Percentiles rank a stretch among this genome's conserved stretches.
Conservation (phyloP, 768 basidiomycete species). For the Podaxis mareebaensis region DNA sequence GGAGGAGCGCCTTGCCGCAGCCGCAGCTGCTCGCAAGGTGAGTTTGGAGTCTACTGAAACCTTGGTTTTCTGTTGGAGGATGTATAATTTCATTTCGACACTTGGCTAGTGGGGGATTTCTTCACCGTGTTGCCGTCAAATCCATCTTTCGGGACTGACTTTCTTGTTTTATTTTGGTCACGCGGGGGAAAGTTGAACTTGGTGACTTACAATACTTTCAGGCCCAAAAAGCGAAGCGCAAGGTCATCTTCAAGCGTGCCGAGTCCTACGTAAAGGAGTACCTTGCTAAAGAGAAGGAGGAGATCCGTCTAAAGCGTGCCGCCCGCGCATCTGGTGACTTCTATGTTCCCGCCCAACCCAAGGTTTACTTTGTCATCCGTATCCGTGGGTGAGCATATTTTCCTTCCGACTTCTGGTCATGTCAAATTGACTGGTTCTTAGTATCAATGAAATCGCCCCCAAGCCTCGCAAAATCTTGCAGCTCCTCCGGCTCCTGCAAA, state of each 20-base stretch:
- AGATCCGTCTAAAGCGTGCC: constrained; percentile 91
- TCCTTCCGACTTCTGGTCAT: neutral
- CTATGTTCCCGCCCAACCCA: constrained; percentile 95
- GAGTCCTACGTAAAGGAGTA: constrained; percentile 99
- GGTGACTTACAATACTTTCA: constrained; percentile 33
- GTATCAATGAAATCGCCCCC: constrained; percentile 99
- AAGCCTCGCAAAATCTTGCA: constrained; percentile 99
- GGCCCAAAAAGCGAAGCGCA: constrained; percentile 90
- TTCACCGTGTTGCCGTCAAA: constrained; percentile 69
- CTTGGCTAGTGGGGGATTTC: constrained; percentile 68
- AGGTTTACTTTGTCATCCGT: constrained; percentile 97
- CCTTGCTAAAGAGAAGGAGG: constrained; percentile 88
- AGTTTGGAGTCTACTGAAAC: constrained; percentile 27
- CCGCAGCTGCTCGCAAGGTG: constrained; percentile 87
- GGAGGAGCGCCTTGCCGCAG: constrained; percentile 88
- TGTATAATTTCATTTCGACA: constrained; percentile 78
- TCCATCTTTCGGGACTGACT: constrained; percentile 95
- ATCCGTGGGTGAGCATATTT: constrained; percentile 79
- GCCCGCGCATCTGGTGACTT: constrained; percentile 93
- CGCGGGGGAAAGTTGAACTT: neutral
- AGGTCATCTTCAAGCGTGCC: constrained; percentile 98
- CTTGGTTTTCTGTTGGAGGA: constrained; percentile 48
- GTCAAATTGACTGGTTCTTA: constrained; percentile 29
- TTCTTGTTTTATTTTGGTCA: constrained; percentile 19
- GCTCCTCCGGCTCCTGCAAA: constrained; percentile 96